Conservation (phyloP, 345 rosid genomes). For the Camelina neglecta region DNA sequence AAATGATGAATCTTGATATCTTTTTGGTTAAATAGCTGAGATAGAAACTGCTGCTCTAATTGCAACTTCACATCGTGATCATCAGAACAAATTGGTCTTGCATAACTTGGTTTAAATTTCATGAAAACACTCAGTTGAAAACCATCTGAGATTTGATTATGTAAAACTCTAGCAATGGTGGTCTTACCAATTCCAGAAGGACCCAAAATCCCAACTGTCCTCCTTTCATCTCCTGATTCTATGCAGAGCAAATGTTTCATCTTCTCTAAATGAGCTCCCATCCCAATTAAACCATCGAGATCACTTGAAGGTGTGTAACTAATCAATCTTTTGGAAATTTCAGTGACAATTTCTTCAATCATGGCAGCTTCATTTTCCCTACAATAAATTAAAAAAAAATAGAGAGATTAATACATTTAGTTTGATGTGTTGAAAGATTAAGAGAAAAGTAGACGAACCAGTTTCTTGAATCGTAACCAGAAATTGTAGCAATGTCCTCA, state of each 20-base stretch:
- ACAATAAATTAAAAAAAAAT: background rate
- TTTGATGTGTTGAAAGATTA: background rate
- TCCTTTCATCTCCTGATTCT: background rate
- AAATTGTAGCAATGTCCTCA: background rate
- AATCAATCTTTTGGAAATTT: background rate
- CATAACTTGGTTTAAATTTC: background rate
- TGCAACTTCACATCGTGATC: background rate
- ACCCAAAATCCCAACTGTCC: conserved; percentile 20
- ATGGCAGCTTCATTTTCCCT: background rate
- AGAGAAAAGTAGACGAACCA: background rate
- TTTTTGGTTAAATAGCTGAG: background rate
- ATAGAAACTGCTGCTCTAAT: background rate
- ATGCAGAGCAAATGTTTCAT: background rate
- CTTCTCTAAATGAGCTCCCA: background rate
- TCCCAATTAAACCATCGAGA: background rate
- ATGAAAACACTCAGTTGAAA: background rate
- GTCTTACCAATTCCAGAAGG: conserved; percentile 29
- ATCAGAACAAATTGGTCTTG: background rate
- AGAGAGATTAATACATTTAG: background rate
- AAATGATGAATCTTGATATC: background rate
- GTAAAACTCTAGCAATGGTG: conserved; percentile 21
- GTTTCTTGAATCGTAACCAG: background rate
- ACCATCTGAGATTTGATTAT: background rate
- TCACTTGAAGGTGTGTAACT: background rate
- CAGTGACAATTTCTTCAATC: background rate